Conservation (phyloP, 495 filamentous ascomycete genomes). For the Bombardia bombarda region DNA sequence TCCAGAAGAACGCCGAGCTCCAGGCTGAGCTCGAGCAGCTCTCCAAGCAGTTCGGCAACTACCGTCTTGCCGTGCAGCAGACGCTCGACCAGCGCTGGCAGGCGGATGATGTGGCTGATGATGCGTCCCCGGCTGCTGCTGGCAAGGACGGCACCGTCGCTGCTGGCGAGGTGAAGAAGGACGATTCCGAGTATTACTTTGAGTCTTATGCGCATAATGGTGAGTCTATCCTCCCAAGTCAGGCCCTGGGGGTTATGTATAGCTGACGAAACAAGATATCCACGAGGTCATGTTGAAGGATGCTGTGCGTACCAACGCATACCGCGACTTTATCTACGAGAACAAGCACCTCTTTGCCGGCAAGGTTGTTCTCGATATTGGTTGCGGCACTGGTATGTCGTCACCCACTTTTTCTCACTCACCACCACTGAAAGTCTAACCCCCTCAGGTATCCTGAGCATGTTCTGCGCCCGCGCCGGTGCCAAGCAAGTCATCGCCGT, state of each 20-base stretch:
- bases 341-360: conserved; percentile 95
- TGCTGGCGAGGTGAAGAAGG: conserved; percentile 26
- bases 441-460: conserved; percentile 57
- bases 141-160: conserved; percentile 4
- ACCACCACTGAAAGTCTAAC: no score
- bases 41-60: conserved; percentile 61
- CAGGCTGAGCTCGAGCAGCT: conserved; percentile 60
- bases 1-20: conserved; percentile 54
- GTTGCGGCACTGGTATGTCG: conserved; percentile 69
- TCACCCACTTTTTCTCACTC: neutral
- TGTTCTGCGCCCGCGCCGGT: conserved; percentile 94
- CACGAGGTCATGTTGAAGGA: conserved; percentile 96
- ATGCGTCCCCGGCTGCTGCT: conserved; percentile 10
- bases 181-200: conserved; percentile 67
- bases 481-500: conserved; percentile 93
- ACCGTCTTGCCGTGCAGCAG: conserved; percentile 57
- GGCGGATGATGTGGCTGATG: conserved; percentile 26
- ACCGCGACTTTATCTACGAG: conserved; percentile 96
- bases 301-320: conserved; percentile 87
- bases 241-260: no score
- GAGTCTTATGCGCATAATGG: conserved; percentile 72
- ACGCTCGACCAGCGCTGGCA: conserved; percentile 66
- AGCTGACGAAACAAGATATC: no score
- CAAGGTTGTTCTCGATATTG: conserved; percentile 95
- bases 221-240: no score